Evolutionary conservation across 2,329 filamentous ascomycete species (phyloP).

Genomic region (Apiospora saccharicola): DNA sequence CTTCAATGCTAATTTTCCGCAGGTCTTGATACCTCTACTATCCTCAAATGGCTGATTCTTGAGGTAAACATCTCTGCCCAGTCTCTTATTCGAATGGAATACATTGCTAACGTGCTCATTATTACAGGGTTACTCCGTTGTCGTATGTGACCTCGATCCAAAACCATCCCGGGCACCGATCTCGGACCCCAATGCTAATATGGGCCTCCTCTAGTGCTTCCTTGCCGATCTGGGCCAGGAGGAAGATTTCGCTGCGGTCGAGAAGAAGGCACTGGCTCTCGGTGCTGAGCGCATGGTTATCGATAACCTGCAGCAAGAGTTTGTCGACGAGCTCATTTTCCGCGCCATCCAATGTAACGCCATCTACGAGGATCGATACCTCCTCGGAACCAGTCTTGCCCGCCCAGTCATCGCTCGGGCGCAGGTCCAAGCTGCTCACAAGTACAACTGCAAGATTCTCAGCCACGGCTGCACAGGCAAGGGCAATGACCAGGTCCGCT

Average conservation of each 20-base stretch:
- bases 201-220: constrained; percentile 43
- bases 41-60: constrained; percentile 50
- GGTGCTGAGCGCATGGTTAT: constrained; percentile 71
- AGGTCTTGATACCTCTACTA: constrained; percentile 36
- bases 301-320: constrained; percentile 65
- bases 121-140: constrained; percentile 38
- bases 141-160: constrained; percentile 23
- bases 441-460: constrained; percentile 48
- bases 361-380: constrained; percentile 62
- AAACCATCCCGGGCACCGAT: background rate
- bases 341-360: constrained; percentile 76
- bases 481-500: constrained; percentile 50
- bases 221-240: constrained; percentile 79
- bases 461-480: constrained; percentile 67
- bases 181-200: constrained; percentile 2
- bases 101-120: constrained; percentile 37
- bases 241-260: constrained; percentile 77
- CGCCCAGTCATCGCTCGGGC: constrained; percentile 70
- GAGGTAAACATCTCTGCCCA: constrained; percentile 29
- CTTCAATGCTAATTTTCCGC: background rate
- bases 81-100: background rate
- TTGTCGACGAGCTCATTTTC: constrained; percentile 75
- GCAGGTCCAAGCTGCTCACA: constrained; percentile 43
- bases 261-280: constrained; percentile 71
- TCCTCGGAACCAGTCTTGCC: constrained; percentile 66